phyloP scores from a whole-genome alignment of 129 eudicot genomes.

The Centaurea solstitialis region DNA sequence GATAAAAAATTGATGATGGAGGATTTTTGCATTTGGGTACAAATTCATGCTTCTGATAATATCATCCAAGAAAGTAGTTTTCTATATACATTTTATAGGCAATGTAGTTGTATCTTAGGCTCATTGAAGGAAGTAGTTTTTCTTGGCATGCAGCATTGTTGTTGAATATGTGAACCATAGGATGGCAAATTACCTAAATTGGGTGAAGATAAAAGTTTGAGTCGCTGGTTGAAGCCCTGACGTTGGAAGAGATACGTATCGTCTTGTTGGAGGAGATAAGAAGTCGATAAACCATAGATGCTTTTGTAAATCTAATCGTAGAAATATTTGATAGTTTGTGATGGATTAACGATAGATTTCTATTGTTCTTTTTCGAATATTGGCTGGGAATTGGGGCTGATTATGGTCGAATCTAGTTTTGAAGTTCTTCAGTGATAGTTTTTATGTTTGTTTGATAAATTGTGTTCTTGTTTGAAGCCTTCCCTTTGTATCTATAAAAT shows the following conservation, averaged over 20 bases:
- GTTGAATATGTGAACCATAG: neutral
- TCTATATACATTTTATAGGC: neutral
- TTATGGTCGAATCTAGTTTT: too few species aligned
- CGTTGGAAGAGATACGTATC: neutral
- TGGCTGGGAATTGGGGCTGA: neutral
- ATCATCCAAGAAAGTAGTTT: neutral
- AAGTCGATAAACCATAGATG: neutral
- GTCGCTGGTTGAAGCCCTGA: neutral
- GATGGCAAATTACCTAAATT: neutral
- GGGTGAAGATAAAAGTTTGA: neutral
- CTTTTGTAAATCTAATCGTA: neutral
- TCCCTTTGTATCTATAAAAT: neutral
- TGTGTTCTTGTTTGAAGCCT: neutral
- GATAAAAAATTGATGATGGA: neutral
- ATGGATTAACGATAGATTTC: neutral
- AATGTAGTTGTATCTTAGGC: neutral
- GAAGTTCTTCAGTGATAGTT: too few species aligned
- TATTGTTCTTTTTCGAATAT: neutral
- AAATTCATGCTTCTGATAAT: constrained; percentile 9
- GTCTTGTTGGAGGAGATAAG: neutral
- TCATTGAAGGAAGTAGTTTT: neutral
- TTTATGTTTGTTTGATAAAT: neutral
- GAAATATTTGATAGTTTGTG: neutral
- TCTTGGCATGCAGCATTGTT: neutral
- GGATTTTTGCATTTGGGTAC: constrained; percentile 5